Evolutionary conservation across 2,329 filamentous ascomycete genomes (phyloP), one percentile per base, ranked within the genome.

Genomic region (Claviceps fusiformis): DNA sequence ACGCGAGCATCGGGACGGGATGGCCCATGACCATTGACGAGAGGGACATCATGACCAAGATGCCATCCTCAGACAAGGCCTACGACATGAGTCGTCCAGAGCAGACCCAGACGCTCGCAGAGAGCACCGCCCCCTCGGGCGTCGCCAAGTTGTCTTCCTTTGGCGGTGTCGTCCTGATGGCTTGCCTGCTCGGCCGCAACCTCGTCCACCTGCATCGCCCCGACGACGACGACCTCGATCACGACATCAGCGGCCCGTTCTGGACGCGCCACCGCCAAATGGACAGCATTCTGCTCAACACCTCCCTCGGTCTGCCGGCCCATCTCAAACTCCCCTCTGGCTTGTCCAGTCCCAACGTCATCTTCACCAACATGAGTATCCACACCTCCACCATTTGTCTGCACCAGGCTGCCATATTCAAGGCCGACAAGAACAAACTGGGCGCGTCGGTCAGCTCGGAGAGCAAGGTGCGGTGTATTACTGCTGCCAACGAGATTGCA

Each of bases 351-450:
- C 80, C 90, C 3, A 97, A 96, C 60, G 83, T 92, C 54, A 83
- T 97, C 5, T 97, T 96, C 67, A 83, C 87, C 56, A 97, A 97
- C 64, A 95, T 98, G 89, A 90, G 88, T 65, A 89, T 98, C 37
- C 91, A 97, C 67, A 95, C 93, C 0, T 95, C 91, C 1, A 90
- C 89, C 1, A 97, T 98, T 54, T 97, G 92, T 68, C 75, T 98
- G n/a, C 93, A 98, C 65, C 93, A 98, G 71, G 93, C 92, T 2
- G 93, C 93, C 31, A 97, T 98, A 24, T 96, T 92, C 77, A 97
- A 96, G 67, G 90, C 91, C 0, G 92, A 97, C 63, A 93, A 90
- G 71, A 86, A 95, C 68, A 81, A 83, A 54, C 73, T 96, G 58
- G 84, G 89, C 0, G 74, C 79, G 1, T 84, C 86, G 19, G 85